phyloP scores from a whole-genome alignment of 805 yeast genomes.

The Candida ponderosae region DNA sequence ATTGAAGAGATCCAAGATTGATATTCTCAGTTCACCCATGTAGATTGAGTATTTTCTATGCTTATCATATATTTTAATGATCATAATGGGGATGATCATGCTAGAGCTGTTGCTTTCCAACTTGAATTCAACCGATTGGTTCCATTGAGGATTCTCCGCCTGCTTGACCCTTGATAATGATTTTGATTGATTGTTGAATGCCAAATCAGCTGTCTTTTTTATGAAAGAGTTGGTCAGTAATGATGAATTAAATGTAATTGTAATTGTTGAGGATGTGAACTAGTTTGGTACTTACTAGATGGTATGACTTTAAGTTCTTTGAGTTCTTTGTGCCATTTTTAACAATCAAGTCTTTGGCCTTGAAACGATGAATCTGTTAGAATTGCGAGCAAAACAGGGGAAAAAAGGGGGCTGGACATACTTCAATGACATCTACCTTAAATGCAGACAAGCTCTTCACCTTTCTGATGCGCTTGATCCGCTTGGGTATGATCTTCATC shows the following conservation, averaged over 20 bases:
- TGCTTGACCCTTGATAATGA: conserved; percentile 12
- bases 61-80: conserved; percentile 12
- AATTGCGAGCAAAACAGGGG: too few relatives aligned
- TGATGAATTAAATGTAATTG: background rate
- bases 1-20: conserved; percentile 11
- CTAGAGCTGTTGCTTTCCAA: conserved; percentile 6
- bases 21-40: conserved; percentile 19
- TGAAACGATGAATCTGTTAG: background rate
- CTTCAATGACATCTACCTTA: conserved; percentile 12
- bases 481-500: conserved; percentile 8
- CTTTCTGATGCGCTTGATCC: conserved; percentile 5
- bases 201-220: conserved; percentile 16
- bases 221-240: background rate
- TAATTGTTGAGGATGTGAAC: too few relatives aligned
- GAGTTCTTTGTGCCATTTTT: conserved; percentile 2
- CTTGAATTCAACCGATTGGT: conserved; percentile 9
- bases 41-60: conserved; percentile 19
- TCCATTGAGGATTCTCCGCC: conserved; percentile 18
- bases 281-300: conserved; percentile 3
- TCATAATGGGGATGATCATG: conserved; percentile 14
- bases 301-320: conserved; percentile 8
- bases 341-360: conserved; percentile 20
- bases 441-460: conserved; percentile 2
- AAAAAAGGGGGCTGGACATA: conserved; percentile 1
- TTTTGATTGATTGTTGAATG: conserved; percentile 14